phyloP scores from a whole-genome alignment of 345 rosid genomes.

The Abelmoschus esculentus region DNA sequence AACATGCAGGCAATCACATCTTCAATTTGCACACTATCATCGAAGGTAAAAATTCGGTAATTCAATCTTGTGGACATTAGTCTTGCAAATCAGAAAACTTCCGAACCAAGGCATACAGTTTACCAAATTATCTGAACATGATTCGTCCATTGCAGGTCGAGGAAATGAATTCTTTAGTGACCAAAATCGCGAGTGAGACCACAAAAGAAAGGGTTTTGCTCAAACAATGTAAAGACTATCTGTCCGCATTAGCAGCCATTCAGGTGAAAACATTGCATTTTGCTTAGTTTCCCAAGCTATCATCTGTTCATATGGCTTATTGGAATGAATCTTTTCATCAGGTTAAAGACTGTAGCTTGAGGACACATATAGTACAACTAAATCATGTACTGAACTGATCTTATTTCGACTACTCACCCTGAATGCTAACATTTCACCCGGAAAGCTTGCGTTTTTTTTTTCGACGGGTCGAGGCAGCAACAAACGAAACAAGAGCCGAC shows the following conservation, averaged over 20 bases:
- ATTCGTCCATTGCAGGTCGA: conserved; percentile 18
- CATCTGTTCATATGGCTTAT: background rate
- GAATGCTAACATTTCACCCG: conserved; percentile 41
- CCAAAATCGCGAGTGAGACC: background rate
- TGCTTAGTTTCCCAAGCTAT: background rate
- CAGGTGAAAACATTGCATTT: conserved; percentile 20
- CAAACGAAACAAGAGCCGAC: background rate
- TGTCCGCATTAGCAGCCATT: background rate
- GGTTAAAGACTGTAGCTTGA: background rate
- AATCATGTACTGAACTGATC: conserved; percentile 31
- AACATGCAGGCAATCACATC: background rate
- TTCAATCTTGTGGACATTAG: background rate
- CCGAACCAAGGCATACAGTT: background rate
- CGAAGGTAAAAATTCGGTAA: background rate
- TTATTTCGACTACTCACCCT: conserved; percentile 45
- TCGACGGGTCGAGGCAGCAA: conserved; percentile 22
- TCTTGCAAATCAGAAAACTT: background rate
- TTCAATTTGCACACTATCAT: background rate
- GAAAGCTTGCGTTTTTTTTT: conserved; percentile 24
- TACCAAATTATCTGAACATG: background rate
- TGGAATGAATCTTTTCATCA: background rate
- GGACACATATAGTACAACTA: background rate
- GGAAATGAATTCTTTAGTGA: background rate
- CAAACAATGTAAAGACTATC: background rate
- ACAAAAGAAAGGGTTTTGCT: background rate